A percentile compares a stretch with the other conserved stretches of the same genome.
Conservation (phyloP, 208 protist genomes). For the Acanthamoeba quina region DNA sequence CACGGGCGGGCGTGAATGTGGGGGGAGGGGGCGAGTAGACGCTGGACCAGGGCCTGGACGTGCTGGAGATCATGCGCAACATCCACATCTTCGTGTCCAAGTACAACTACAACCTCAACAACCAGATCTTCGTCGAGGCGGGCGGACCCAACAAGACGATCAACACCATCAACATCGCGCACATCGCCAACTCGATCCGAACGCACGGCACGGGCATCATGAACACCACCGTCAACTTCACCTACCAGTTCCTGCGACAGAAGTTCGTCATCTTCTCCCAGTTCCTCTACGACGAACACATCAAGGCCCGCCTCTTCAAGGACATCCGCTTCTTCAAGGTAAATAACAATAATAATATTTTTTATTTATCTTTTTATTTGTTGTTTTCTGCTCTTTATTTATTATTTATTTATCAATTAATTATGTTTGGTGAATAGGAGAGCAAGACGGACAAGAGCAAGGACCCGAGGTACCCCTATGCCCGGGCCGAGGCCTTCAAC, state of each 20-base stretch:
- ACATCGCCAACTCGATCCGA: constrained; percentile 97
- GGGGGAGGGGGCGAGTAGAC: not conserved
- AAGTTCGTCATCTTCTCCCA: constrained; percentile 96
- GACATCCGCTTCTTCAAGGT: constrained; percentile 90
- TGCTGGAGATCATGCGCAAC: constrained; percentile 98
- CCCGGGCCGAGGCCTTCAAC: constrained; percentile 94
- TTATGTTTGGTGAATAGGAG: not conserved
- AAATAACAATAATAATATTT: not conserved
- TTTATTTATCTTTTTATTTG: not conserved
- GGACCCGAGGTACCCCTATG: constrained; percentile 92
- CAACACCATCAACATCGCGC: constrained; percentile 96
- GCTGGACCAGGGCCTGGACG: constrained; percentile 92
- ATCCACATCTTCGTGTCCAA: constrained; percentile 97
- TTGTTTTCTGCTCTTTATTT: too few relatives aligned
- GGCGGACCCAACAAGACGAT: constrained; percentile 94
- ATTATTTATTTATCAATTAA: constrained; percentile 5
- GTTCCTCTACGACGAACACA: constrained; percentile 98
- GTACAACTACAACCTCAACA: constrained; percentile 98
- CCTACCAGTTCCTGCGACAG: constrained; percentile 96
- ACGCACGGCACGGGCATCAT: constrained; percentile 98
- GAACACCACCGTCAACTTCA: constrained; percentile 94
- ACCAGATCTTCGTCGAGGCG: constrained; percentile 96
- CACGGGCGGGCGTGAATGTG: too few relatives aligned
- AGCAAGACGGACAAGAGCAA: constrained; percentile 24
- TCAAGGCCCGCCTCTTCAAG: constrained; percentile 91